Base-by-base conservation (phyloP, 345 rosid genomes). In the Populus simonii region DNA sequence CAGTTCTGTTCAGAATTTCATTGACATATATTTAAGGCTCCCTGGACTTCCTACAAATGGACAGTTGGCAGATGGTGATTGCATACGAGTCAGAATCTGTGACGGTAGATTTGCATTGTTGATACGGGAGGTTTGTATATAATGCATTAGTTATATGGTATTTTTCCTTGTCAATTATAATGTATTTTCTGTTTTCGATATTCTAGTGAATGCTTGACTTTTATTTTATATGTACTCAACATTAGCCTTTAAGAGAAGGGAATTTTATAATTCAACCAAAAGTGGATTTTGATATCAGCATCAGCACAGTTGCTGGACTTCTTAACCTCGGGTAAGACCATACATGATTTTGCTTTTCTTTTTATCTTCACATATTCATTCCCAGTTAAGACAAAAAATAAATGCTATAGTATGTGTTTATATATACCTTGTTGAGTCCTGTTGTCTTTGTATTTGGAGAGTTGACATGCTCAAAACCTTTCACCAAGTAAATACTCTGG, bases 191-290 rank as follows among this genome's bases (percentile, higher is more conserved):
- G 72, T 89, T 36, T 61, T 79, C n/a, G 71, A 47, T 76, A 45
- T 36, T 43, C 43, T 53, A 33, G 62, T 63, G 36, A 77, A 78
- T 76, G 66, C 33, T 66, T 79, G 77, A 74, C 69, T 79, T 31
- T 70, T 76, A 38, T 49, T 85, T 79, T 73, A 3, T 73, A 76
- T 43, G 79, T 12, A 41, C 74, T 75, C 72, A 86, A 23, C 86
- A 73, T 69, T 75, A 96, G 99, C 99, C 99, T 43, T 92, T 96
- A 62, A 89, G 97, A 88, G 99, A 96, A 90, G 99, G 99, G 78
- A 90, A 94, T 85, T 94, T 94, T 89, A 94, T 96, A 84, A 92
- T 96, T 85, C 99, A 96, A 84, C 99, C 98, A 31, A 96, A 96
- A 89, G 99, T 96, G 78, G 99, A 94, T 84, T 96, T 96, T 68